These are phyloP conservation scores for Pisolithus marmoratus DNA, from an alignment of 768 basidiomycete species.

Conservation along the genomic window DNA sequence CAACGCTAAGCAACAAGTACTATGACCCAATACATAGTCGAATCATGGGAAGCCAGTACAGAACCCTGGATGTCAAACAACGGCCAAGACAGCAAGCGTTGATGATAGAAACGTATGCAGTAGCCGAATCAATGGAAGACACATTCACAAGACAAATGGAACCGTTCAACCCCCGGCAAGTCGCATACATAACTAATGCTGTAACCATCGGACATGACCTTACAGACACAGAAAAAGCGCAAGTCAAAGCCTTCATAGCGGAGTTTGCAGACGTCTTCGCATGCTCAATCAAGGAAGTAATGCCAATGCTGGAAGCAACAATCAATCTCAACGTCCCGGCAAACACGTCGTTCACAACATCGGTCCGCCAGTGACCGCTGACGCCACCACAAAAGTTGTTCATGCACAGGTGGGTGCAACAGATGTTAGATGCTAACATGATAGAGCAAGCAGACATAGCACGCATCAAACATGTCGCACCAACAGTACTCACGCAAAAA, in stretches of 20 bases:
- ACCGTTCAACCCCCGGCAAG: conserved; percentile 5
- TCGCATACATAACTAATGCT: conserved; percentile 11
- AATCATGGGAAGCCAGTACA: background rate
- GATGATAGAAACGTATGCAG: background rate
- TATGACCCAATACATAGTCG: no score
- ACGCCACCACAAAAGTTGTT: background rate
- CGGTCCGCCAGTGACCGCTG: background rate
- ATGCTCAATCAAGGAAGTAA: conserved; percentile 34
- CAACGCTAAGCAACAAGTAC: background rate
- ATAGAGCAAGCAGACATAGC: background rate
- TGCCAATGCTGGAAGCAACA: conserved; percentile 8
- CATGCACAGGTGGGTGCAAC: background rate
- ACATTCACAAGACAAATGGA: background rate
- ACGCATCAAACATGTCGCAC: background rate
- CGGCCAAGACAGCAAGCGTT: no score
- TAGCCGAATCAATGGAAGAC: background rate
- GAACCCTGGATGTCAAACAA: background rate
- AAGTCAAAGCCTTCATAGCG: conserved; percentile 17
- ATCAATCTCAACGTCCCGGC: conserved; percentile 1
- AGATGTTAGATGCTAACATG: no score
- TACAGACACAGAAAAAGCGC: conserved; percentile 10
- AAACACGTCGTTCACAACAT: background rate
- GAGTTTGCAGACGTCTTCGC: conserved; percentile 37
- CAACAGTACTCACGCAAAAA: conserved; percentile 34
- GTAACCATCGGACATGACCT: conserved; percentile 30